Evolutionary conservation across 179 eudicot genomes (phyloP).

Genomic region (Patellifolia procumbens): DNA sequence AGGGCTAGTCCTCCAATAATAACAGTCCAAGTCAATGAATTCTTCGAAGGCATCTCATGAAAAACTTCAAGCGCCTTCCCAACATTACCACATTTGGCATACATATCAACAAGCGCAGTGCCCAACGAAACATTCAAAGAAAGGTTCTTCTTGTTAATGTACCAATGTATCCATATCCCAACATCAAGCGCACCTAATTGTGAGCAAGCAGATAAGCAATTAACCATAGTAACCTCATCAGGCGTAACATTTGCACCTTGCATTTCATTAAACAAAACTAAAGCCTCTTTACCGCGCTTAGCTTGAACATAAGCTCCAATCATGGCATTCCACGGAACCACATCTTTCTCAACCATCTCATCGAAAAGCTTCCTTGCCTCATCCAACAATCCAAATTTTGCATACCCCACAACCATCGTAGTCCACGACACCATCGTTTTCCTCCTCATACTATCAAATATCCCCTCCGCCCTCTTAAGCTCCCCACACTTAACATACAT

Average conservation of each 20-base stretch:
- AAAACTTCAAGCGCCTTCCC: conserved; percentile 70
- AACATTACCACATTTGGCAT: conserved; percentile 84
- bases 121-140: conserved; percentile 62
- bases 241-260: conserved; percentile 51
- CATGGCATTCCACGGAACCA: conserved; percentile 63
- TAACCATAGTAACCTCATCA: conserved; percentile 75
- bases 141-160: conserved; percentile 56
- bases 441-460: conserved; percentile 61
- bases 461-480: conserved; percentile 48
- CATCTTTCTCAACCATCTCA: conserved; percentile 55
- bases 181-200: conserved; percentile 80
- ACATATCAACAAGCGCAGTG: conserved; percentile 90
- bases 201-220: conserved; percentile 76
- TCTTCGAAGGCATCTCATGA: conserved; percentile 50
- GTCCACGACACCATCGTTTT: conserved; percentile 79
- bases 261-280: conserved; percentile 71
- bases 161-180: conserved; percentile 77
- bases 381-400: conserved; percentile 55
- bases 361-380: conserved; percentile 63
- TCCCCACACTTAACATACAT: conserved; percentile 85
- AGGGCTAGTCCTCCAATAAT: conserved; percentile 73
- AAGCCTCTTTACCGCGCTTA: conserved; percentile 58
- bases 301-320: conserved; percentile 81
- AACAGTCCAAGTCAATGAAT: conserved; percentile 73
- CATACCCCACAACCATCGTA: conserved; percentile 71